Conservation (phyloP, 169 alveolate genomes). For the Plasmodium billcollinsi region DNA sequence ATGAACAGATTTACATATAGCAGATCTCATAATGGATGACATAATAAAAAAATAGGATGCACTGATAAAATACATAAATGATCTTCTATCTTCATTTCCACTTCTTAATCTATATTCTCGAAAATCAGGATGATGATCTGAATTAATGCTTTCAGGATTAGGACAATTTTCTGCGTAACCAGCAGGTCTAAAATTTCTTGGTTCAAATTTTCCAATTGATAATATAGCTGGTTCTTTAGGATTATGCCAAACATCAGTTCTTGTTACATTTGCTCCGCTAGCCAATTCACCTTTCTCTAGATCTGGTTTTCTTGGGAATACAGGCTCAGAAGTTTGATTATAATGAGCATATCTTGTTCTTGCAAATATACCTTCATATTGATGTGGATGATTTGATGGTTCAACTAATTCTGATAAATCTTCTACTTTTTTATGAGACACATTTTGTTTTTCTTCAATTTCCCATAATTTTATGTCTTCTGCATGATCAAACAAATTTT, state of each 20-base stretch:
- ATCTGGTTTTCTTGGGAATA: slow-evolving; percentile 90
- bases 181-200: slow-evolving; percentile 91
- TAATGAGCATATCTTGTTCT: slow-evolving; percentile 89
- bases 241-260: slow-evolving; percentile 90
- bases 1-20: slow-evolving; percentile 87
- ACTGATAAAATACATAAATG: slow-evolving; percentile 86
- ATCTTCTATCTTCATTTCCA: slow-evolving; percentile 88
- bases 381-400: slow-evolving; percentile 89
- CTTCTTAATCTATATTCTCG: slow-evolving; percentile 88
- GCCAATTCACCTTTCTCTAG: slow-evolving; percentile 88
- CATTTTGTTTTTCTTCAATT: slow-evolving; percentile 83
- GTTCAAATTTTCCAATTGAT: slow-evolving; percentile 88
- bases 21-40: slow-evolving; percentile 85
- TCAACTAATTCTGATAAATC: slow-evolving; percentile 83
- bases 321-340: slow-evolving; percentile 90
- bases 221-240: slow-evolving; percentile 92
- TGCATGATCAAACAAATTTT: slow-evolving; percentile 90
- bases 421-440: slow-evolving; percentile 66
- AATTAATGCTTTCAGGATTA: slow-evolving; percentile 87
- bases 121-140: slow-evolving; percentile 90
- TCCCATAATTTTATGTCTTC: slow-evolving; percentile 89
- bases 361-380: slow-evolving; percentile 81
- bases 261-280: slow-evolving; percentile 90
- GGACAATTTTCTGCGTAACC: slow-evolving; percentile 90
- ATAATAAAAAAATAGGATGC: slow-evolving; percentile 87